Evolutionary conservation across 2,329 filamentous ascomycete species (phyloP).

Genomic region (Uncinocarpus reesii): DNA sequence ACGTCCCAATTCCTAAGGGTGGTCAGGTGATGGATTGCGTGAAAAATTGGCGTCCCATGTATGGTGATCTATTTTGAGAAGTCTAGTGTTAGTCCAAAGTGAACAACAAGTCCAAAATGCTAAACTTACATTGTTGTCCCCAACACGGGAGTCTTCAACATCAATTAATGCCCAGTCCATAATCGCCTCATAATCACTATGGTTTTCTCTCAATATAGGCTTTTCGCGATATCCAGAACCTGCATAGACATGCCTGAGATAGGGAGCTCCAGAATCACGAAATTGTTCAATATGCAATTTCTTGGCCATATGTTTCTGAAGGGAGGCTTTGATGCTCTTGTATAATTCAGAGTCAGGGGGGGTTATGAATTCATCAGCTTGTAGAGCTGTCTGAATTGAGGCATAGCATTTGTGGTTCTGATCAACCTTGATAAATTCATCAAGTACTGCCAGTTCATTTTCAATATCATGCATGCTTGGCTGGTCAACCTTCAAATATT

Average conservation of each 20-base stretch:
- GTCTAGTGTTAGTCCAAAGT: slow-evolving; percentile 1
- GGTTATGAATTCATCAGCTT: slow-evolving; percentile 1
- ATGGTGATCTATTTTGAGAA: not conserved
- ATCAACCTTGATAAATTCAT: slow-evolving; percentile 1
- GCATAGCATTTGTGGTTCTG: slow-evolving; percentile 2
- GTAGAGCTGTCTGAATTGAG: not conserved
- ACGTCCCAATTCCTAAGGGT: slow-evolving; percentile 5
- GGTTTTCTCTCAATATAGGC: not conserved
- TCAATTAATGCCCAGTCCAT: slow-evolving; percentile 12
- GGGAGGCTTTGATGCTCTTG: not conserved
- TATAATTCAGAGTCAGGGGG: not conserved
- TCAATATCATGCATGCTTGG: slow-evolving; percentile 6
- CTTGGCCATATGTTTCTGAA: not conserved
- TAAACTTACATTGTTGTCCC: slow-evolving; percentile 1
- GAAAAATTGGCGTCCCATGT: not conserved
- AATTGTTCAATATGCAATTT: slow-evolving; percentile 5
- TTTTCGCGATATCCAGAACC: not conserved
- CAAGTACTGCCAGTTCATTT: slow-evolving; percentile 1
- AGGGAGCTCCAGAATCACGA: not conserved
- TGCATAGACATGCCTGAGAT: slow-evolving; percentile 6
- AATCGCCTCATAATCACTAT: not conserved
- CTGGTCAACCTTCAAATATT: slow-evolving; percentile 8
- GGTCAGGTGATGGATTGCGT: not conserved
- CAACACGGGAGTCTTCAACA: not conserved
- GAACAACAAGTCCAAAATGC: not conserved